Base-by-base conservation (phyloP, 139 green algal genomes). In the Chlorella sorokiniana region DNA sequence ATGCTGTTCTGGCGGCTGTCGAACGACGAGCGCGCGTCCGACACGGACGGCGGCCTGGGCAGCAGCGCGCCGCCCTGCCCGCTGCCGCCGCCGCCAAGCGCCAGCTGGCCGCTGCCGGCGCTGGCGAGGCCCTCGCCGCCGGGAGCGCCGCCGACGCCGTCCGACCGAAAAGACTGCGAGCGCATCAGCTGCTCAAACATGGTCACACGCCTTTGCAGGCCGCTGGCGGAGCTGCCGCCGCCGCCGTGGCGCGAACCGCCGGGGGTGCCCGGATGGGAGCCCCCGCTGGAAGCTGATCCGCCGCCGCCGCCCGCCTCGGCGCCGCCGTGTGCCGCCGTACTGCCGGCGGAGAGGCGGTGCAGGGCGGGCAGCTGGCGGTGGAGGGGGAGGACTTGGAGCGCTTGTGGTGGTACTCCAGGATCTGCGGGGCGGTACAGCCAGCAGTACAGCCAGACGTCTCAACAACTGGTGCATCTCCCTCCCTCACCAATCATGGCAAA, bases 351-450 rank as follows among this genome's bases (percentile, higher is more conserved):
- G 3, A 79, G 8, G 54, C 73, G 73, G 73, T 68, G 51, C 52
- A 79, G 75, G 23, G 73, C 64, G 20, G 73, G 76, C 73, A 82
- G 75, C 62, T 77, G 75, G 20, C 44, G 82, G 37, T 84, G 76
- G 22, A 64, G 75, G 35, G 45, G 63, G 64, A 54, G 48, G 69
- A 38, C 68, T 87, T 59, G 70, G 20, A 18, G 48, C n/a, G 78
- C 40, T 59, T 76, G 72, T 86, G 44, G 61, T 88, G 84, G 48
- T 81, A 89, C 67, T 86, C 85, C 76, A 85, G 59, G 33, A 89
- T 88, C 83, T 88, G 83, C 45, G 62, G 56, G 16, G n/a, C 16
- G n/a, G 23, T 65, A n/a, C n/a, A n/a, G n/a, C n/a, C n/a, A n/a
- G n/a, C n/a, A n/a, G n/a, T n/a, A n/a, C n/a, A n/a, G n/a, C n/a